Percentiles rank a stretch among this genome's conserved stretches.
Evolutionary conservation across 176 grass and related monocot genomes (phyloP).

Genomic region (maize (Zea mays)): Zm-B73-REFERENCE-NAM-5.0 NC_050096.1:235833001-235833500

Average conservation of each 20-base stretch:
- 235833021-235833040: background rate
- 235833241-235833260: background rate
- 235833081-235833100: background rate
- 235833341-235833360: constrained; percentile 80
- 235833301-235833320: constrained; percentile 18
- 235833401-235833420: constrained; percentile 99
- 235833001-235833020: background rate
- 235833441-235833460: constrained; percentile 7
- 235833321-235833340: constrained; percentile 24
- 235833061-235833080: background rate
- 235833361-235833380: constrained; percentile 91
- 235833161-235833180: background rate
- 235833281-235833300: background rate
- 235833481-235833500: background rate
- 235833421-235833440: constrained; percentile 94
- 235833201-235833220: background rate
- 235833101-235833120: no score
- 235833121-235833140: background rate
- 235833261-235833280: background rate
- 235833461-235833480: background rate
- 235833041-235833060: background rate
- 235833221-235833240: background rate
- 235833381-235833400: constrained; percentile 97
- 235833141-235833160: background rate
- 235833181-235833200: background rate